Percentiles rank a stretch among this genome's conserved stretches.
Conservation (phyloP, 1,284 basidiomycete genomes). For the Acaromyces ingoldii region DNA sequence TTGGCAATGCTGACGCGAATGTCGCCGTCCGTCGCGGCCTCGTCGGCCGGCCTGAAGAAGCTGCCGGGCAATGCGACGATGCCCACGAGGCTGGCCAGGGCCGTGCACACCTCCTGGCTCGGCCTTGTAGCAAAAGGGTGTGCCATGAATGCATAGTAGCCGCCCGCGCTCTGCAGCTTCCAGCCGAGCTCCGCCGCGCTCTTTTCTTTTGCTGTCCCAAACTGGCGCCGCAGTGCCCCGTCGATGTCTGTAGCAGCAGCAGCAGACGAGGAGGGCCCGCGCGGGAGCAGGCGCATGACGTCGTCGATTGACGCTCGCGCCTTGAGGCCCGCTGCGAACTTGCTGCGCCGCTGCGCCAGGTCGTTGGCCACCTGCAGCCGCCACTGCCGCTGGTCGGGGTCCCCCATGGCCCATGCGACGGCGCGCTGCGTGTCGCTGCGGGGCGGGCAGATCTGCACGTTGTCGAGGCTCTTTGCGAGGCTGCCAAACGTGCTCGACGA, state of each 20-base stretch:
- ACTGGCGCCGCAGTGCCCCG: neutral
- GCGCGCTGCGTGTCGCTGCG: constrained; percentile 26
- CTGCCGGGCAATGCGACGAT: constrained; percentile 28
- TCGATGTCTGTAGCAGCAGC: neutral
- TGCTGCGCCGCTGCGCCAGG: constrained; percentile 59
- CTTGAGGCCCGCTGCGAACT: constrained; percentile 58
- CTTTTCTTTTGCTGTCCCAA: constrained; percentile 2
- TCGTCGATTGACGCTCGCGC: neutral
- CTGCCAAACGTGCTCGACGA: constrained; percentile 46
- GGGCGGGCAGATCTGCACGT: constrained; percentile 56
- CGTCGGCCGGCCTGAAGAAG: constrained; percentile 4
- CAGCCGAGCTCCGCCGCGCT: constrained; percentile 38
- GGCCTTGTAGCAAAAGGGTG: constrained; percentile 24
- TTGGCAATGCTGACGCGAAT: constrained; percentile 6
- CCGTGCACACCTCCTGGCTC: constrained; percentile 27
- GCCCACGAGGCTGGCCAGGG: constrained; percentile 30
- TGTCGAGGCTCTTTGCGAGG: constrained; percentile 67
- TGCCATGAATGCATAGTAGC: constrained; percentile 49
- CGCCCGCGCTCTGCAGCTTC: constrained; percentile 44
- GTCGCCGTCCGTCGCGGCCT: neutral
- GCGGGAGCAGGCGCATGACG: neutral
- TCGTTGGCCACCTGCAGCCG: constrained; percentile 55
- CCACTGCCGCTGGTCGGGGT: constrained; percentile 53
- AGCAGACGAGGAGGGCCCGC: neutral
- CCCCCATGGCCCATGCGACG: constrained; percentile 35